Conservation (phyloP, 1,139 yeast species). For the Dujonia santamariae region DNA sequence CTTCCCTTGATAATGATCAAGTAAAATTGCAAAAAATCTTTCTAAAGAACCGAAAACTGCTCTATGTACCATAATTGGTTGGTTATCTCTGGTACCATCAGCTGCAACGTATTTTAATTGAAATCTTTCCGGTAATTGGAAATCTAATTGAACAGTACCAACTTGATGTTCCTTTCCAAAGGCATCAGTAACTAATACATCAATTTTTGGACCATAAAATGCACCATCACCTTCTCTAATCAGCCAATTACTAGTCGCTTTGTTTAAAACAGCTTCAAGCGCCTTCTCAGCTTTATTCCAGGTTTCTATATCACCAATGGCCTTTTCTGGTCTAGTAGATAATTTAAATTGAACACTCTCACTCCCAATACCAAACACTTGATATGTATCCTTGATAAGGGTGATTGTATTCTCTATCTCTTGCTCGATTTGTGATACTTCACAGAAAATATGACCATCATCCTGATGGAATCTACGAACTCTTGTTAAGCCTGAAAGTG, state of each 20-base stretch:
- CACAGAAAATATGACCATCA: constrained; percentile 97
- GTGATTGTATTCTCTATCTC: constrained; percentile 77
- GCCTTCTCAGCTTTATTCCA: constrained; percentile 87
- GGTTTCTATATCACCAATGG: constrained; percentile 74
- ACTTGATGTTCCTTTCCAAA: constrained; percentile 85
- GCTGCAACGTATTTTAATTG: constrained; percentile 61
- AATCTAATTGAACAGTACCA: constrained; percentile 93
- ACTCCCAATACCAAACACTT: constrained; percentile 66
- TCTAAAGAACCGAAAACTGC: constrained; percentile 95
- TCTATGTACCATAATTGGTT: constrained; percentile 91
- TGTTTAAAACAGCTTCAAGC: constrained; percentile 61
- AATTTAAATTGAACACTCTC: constrained; percentile 65
- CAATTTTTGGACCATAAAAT: constrained; percentile 95
- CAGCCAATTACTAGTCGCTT: constrained; percentile 60
- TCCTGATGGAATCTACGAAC: constrained; percentile 98
- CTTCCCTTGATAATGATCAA: constrained; percentile 88
- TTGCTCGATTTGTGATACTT: constrained; percentile 69
- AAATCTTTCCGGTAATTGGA: constrained; percentile 88
- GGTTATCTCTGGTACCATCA: constrained; percentile 46
- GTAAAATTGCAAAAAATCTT: constrained; percentile 83
- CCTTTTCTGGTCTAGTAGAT: constrained; percentile 85
- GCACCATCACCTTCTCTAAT: constrained; percentile 95
- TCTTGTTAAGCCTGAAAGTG: constrained; percentile 78
- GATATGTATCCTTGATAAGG: constrained; percentile 74
- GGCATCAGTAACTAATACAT: constrained; percentile 80